phyloP scores from a whole-genome alignment of 169 alveolate genomes.

The Nephromyces sp. region DNA sequence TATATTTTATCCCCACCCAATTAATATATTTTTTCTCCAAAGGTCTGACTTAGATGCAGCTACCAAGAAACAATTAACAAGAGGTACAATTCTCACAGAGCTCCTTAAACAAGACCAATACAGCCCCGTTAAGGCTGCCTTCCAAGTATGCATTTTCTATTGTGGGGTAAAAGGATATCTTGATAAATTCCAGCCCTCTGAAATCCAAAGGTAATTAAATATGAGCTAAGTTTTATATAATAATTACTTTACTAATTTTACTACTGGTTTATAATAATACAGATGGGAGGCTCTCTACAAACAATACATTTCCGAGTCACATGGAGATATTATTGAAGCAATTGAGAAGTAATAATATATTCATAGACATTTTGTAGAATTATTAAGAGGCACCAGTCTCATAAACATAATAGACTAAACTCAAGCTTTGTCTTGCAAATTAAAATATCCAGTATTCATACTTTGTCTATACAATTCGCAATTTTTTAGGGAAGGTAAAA shows the following conservation, averaged over 20 bases:
- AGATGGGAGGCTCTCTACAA: slow-evolving; percentile 27
- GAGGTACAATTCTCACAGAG: slow-evolving; percentile 87
- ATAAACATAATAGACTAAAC: too few species aligned
- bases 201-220: slow-evolving; percentile 34
- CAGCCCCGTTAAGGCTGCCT: slow-evolving; percentile 60
- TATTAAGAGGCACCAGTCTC: background rate
- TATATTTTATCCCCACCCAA: background rate
- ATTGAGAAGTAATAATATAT: slow-evolving; percentile 9
- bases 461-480: background rate
- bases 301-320: slow-evolving; percentile 1
- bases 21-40: background rate
- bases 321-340: slow-evolving; percentile 12
- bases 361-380: background rate
- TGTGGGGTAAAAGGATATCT: slow-evolving; percentile 69
- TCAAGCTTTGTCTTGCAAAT: background rate
- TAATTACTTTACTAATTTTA: background rate
- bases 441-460: too few species aligned
- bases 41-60: slow-evolving; percentile 86
- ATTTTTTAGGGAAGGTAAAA: background rate
- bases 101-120: slow-evolving; percentile 77
- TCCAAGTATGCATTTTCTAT: slow-evolving; percentile 56
- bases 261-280: background rate
- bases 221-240: background rate
- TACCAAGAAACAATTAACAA: slow-evolving; percentile 82
- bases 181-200: slow-evolving; percentile 48